Evolutionary conservation across 2,329 filamentous ascomycete species (phyloP).

Genomic region (Colletotrichum eleusines): DNA sequence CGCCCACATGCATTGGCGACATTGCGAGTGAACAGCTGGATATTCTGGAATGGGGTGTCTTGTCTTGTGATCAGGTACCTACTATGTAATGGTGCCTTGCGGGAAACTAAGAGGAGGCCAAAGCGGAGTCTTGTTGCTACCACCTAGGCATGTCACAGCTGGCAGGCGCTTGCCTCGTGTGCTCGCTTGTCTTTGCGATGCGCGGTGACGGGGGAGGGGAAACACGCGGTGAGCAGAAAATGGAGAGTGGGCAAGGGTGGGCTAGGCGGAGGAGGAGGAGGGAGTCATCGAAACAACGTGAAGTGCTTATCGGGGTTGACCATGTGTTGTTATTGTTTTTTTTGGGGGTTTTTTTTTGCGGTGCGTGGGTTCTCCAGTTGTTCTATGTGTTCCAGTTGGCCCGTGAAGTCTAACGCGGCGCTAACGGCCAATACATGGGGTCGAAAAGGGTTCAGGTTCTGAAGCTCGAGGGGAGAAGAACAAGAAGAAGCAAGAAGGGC

Average conservation of each 20-base stretch:
- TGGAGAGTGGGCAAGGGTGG: constrained; percentile 3
- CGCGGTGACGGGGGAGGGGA: constrained; percentile 35
- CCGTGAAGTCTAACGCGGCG: neutral
- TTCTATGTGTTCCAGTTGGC: constrained; percentile 17
- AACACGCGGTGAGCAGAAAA: constrained; percentile 41
- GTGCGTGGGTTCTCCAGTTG: constrained; percentile 18
- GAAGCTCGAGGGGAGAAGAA: neutral
- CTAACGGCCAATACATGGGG: constrained; percentile 5
- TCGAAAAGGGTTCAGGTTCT: neutral
- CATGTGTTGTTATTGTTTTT: constrained; percentile 8
- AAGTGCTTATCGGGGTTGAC: constrained; percentile 12
- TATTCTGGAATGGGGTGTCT: constrained; percentile 8
- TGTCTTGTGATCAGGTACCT: constrained; percentile 29
- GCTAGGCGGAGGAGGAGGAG: neutral
- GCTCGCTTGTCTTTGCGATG: constrained; percentile 13
- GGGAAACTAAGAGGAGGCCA: constrained; percentile 3
- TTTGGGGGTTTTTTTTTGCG: too few species aligned
- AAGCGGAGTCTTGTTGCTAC: constrained; percentile 23
- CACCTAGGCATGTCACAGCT: neutral
- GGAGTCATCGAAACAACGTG: constrained; percentile 7
- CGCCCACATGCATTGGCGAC: constrained; percentile 35
- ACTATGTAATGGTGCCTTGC: constrained; percentile 36
- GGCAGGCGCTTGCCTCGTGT: neutral
- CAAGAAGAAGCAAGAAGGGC: constrained; percentile 38
- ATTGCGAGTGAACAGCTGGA: constrained; percentile 31